Evolutionary conservation across 2,329 filamentous ascomycete species (phyloP).

Genomic region (Nannizziopsis arthrosporioides): DNA sequence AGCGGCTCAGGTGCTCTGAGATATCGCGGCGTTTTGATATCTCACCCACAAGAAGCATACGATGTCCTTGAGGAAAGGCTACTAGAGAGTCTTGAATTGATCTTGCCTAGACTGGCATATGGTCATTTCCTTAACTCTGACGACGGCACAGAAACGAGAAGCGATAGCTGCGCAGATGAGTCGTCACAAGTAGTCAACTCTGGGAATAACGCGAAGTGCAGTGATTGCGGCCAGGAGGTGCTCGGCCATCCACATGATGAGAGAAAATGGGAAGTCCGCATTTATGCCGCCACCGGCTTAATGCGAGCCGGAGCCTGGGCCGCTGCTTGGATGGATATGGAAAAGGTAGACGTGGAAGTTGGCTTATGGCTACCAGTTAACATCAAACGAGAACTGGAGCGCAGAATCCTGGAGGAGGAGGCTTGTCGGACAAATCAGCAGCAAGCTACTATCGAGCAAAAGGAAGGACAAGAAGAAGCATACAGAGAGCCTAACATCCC

Average conservation of each 20-base stretch:
- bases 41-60: constrained; percentile 51
- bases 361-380: constrained; percentile 54
- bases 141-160: constrained; percentile 16
- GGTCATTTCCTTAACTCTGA: constrained; percentile 44
- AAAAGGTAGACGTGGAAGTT: constrained; percentile 90
- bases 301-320: constrained; percentile 88
- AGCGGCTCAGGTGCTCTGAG: constrained; percentile 42
- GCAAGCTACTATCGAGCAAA: constrained; percentile 14
- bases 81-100: constrained; percentile 48
- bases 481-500: constrained; percentile 14
- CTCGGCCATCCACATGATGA: constrained; percentile 33
- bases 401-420: constrained; percentile 33
- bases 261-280: constrained; percentile 56
- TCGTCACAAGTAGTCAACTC: constrained; percentile 26
- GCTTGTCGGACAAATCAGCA: constrained; percentile 17
- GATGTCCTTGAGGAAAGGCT: constrained; percentile 52
- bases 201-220: constrained; percentile 32
- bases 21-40: constrained; percentile 49
- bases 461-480: constrained; percentile 14
- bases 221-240: constrained; percentile 41
- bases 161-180: constrained; percentile 11
- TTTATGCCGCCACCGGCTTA: constrained; percentile 88
- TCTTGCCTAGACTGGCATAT: constrained; percentile 44
- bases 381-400: constrained; percentile 41
- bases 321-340: constrained; percentile 95